Percentiles rank a stretch among this genome's conserved stretches.
Conservation (phyloP, 371 early-diverging fungal genomes). For the Mucor indicus region DNA sequence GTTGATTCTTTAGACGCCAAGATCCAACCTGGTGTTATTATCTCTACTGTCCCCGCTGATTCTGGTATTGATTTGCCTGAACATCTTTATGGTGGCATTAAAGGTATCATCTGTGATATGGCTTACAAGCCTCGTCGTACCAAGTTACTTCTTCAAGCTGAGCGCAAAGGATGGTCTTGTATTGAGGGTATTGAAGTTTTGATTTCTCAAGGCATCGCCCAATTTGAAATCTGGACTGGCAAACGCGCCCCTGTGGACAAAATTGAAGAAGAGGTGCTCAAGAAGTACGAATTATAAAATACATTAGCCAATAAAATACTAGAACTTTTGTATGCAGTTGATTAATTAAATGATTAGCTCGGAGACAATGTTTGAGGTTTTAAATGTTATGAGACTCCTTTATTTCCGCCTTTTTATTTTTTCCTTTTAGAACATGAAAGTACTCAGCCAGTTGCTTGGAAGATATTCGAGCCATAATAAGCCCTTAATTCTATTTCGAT, state of each 20-base stretch:
- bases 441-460: constrained; percentile 16
- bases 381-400: background rate
- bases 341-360: too few relatives aligned
- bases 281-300: constrained; percentile 31
- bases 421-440: constrained; percentile 9
- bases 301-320: background rate
- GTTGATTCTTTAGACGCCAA: constrained; percentile 35
- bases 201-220: constrained; percentile 89
- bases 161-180: constrained; percentile 63
- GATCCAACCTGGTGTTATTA: constrained; percentile 51
- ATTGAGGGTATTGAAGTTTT: constrained; percentile 88
- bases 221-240: constrained; percentile 76
- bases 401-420: background rate
- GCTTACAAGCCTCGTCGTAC: constrained; percentile 91
- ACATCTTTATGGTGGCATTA: constrained; percentile 48
- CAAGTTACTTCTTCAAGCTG: constrained; percentile 62
- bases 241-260: constrained; percentile 50
- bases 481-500: constrained; percentile 18
- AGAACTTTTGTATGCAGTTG: background rate
- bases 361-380: background rate
- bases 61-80: constrained; percentile 65
- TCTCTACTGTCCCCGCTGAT: constrained; percentile 83
- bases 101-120: constrained; percentile 87
- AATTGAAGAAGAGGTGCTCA: constrained; percentile 44
- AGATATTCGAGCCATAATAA: constrained; percentile 20